Base-by-base conservation (phyloP, 1,284 basidiomycete genomes). In the Puccinia horiana region DNA sequence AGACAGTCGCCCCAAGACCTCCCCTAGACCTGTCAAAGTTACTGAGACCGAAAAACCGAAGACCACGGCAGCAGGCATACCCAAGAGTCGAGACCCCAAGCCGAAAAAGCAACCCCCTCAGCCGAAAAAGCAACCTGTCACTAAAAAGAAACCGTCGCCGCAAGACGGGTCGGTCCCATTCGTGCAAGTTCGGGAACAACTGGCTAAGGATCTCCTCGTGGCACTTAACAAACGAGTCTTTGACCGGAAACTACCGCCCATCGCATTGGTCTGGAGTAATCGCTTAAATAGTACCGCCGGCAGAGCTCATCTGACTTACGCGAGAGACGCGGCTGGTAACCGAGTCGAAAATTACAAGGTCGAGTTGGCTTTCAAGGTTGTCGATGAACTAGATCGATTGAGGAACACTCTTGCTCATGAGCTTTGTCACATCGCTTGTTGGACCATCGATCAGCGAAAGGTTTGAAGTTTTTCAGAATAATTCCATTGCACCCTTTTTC, bases 371-470 rank as follows among this genome's bases (percentile, higher is more conserved):
- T 89, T 90, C 75, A 94, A 94, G 86, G 91, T 95, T 49, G 87
- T 94, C 76, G 92, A 93, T 84, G 90, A 89, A 75, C 90, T 92
- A 83, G 92, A 92, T 80, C 90, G 93, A 35, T 91, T 95, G 56
- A 88, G 91, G 29, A 91, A 93, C 85, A 95, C 94, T 0, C 87
- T 95, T 2, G 90, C 92, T 40, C 93, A 95, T 84, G 94, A 95
- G 86, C 93, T 95, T 91, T 95, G 93, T 83, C 94, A 94, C 86
- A 87, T 95, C 40, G 93, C 93, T 6, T 91, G 90, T 81, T 95
- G 94, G 93, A 88, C 92, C 44, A 92, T 94, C 76, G 90, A 92
- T 85, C 87, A 89, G 14, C 89, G 91, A 35, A 89, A 90, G 75
- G 92, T 92, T 26, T 82, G 89, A n/a, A 14, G 4, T 20, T 93